These are phyloP conservation scores for Phellopilus nigrolimitatus DNA, from an alignment of 1,284 basidiomycete genomes.

Conservation along the genomic window DNA sequence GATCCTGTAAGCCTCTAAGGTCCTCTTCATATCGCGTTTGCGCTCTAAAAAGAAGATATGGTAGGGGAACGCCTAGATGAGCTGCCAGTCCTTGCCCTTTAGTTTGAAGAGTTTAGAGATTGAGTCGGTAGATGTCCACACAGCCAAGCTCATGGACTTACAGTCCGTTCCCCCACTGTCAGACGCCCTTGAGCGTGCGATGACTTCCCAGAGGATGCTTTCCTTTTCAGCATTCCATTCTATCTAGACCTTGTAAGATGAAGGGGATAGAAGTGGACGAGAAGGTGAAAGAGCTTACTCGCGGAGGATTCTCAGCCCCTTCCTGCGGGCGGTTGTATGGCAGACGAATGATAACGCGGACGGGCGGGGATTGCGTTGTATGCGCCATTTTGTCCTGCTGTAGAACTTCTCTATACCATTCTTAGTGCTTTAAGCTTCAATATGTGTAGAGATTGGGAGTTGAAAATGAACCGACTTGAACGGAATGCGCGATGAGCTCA, in stretches of 20 bases:
- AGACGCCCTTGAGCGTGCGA: conserved; percentile 64
- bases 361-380: conserved; percentile 26
- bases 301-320: conserved; percentile 55
- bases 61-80: conserved; percentile 73
- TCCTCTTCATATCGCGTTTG: conserved; percentile 78
- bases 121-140: too few relatives aligned
- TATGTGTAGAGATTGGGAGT: too few relatives aligned
- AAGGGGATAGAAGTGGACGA: conserved; percentile 20
- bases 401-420: not conserved
- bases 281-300: conserved; percentile 38
- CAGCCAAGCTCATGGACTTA: too few relatives aligned
- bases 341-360: conserved; percentile 71
- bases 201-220: conserved; percentile 76
- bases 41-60: conserved; percentile 75
- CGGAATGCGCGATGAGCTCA: too few relatives aligned
- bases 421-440: not conserved
- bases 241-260: conserved; percentile 43
- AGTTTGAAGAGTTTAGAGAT: too few relatives aligned
- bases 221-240: conserved; percentile 80
- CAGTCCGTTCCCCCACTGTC: conserved; percentile 71
- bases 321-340: conserved; percentile 72
- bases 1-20: conserved; percentile 66
- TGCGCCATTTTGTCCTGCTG: conserved; percentile 8
- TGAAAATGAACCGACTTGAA: too few relatives aligned
- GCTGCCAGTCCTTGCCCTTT: conserved; percentile 75